phyloP scores from a whole-genome alignment of 768 basidiomycete genomes.

The Phanerodontia chrysosporium region DNA sequence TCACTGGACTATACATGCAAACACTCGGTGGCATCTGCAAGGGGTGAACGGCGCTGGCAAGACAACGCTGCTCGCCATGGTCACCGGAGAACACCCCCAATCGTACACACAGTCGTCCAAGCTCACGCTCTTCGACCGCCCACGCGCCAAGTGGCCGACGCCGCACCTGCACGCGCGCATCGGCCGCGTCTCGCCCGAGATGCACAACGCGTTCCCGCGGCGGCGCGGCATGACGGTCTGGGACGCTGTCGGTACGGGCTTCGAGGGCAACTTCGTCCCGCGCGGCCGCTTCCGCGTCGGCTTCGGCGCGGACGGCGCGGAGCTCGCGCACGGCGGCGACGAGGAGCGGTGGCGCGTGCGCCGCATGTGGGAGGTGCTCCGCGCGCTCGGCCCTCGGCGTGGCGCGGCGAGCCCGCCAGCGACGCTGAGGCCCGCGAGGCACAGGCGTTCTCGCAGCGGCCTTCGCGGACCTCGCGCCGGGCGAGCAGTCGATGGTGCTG shows the following conservation, averaged over 20 bases:
- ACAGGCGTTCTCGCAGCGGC: slow-evolving; percentile 40
- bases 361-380: slow-evolving; percentile 55
- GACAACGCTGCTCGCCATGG: slow-evolving; percentile 83
- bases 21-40: slow-evolving; percentile 87
- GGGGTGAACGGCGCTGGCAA: slow-evolving; percentile 95
- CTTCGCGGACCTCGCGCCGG: slow-evolving; percentile 66
- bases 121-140: slow-evolving; percentile 56
- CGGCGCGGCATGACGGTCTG: slow-evolving; percentile 62
- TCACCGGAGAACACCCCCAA: slow-evolving; percentile 94
- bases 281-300: slow-evolving; percentile 42
- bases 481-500: slow-evolving; percentile 77
- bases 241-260: slow-evolving; percentile 85
- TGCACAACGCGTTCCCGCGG: slow-evolving; percentile 87
- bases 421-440: slow-evolving; percentile 19
- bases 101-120: slow-evolving; percentile 72
- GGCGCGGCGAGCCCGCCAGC: slow-evolving; percentile 26
- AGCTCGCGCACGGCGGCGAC: slow-evolving; percentile 35
- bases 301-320: slow-evolving; percentile 34
- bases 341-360: slow-evolving; percentile 36
- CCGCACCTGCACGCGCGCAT: slow-evolving; percentile 60
- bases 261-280: slow-evolving; percentile 77
- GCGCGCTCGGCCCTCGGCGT: slow-evolving; percentile 54
- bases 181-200: slow-evolving; percentile 84
- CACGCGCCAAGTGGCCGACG: slow-evolving; percentile 65
- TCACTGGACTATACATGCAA: slow-evolving; percentile 76